Evolutionary conservation across 192 early-diverging fungal genomes (phyloP), one percentile per base, ranked within the genome.

Genomic region (Podila clonocystis): DNA sequence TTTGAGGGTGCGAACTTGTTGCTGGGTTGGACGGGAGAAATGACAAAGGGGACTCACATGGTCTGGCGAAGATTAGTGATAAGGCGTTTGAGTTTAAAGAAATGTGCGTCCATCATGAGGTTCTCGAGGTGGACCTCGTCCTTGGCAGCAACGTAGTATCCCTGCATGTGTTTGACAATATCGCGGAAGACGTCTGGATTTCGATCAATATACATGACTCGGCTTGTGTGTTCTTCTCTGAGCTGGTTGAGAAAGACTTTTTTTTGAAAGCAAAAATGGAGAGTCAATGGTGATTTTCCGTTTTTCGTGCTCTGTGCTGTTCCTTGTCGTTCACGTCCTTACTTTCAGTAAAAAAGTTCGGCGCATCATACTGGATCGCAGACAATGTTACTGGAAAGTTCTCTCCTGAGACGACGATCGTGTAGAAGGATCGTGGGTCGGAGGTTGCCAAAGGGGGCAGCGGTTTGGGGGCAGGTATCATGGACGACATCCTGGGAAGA

Each of bases 111-210:
- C 62, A 82, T 82, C 50, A 86, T 65, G 0, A 87, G 65, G 36
- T 83, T 82, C 58, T 80, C 64, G 13, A 70, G 73, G 48, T 68
- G 68, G 49, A 85, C 74, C 63, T 85, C 84, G 33, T 88, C 86
- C 31, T 48, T 62, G 4, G 86, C 78, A 24, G 70, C 67, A 28
- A 88, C 72, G 68, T 84, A 83, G 68, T 90, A 90, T 24, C 89
- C 89, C 34, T 85, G 84, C 36, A 90, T 74, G 71, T 88, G 84
- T 24, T 83, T 83, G 34, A 88, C 82, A 74, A 90, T 87, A 13
- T 85, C 67, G 49, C 83, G 69, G 68, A 90, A 90, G 8, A 83
- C 82, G 31, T 83, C 79, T 20, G 87, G 82, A 52, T 88, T 86
- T 24, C 89, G 74, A 65, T 90, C 85, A 73, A 90, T 79, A 50